Conservation (phyloP, 805 yeast genomes). For the Myxozyma monticola region DNA sequence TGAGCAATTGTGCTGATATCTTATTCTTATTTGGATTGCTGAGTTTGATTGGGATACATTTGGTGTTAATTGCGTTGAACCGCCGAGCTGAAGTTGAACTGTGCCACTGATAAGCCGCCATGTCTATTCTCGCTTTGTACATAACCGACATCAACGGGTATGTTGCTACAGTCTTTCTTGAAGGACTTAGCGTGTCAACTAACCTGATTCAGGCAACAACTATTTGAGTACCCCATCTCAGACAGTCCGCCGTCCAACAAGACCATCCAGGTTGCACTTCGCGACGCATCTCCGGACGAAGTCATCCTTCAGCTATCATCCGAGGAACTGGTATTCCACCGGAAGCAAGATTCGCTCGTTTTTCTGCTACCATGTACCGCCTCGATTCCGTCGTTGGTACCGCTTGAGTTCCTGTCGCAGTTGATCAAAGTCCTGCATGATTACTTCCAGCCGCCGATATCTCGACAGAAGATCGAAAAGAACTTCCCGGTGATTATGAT, state of each 20-base stretch:
- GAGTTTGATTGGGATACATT: no score
- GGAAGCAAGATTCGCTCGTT: slow-evolving; percentile 32
- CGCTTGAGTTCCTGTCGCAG: slow-evolving; percentile 53
- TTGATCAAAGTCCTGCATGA: slow-evolving; percentile 55
- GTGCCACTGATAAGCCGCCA: no score
- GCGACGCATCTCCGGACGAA: slow-evolving; percentile 10
- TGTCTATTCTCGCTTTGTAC: slow-evolving; percentile 43
- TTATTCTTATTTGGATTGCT: no score
- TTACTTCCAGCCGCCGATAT: slow-evolving; percentile 54
- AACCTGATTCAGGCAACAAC: slow-evolving; percentile 36
- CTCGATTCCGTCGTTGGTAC: slow-evolving; percentile 51
- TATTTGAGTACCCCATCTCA: slow-evolving; percentile 43
- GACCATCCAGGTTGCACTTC: slow-evolving; percentile 34
- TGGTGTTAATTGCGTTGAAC: no score
- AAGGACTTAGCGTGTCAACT: background rate
- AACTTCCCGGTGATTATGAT: slow-evolving; percentile 71
- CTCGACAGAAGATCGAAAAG: slow-evolving; percentile 48
- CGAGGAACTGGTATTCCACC: slow-evolving; percentile 37
- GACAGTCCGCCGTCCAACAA: slow-evolving; percentile 40
- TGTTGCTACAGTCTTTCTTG: slow-evolving; percentile 20
- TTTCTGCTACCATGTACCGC: slow-evolving; percentile 38
- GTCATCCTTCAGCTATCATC: slow-evolving; percentile 33
- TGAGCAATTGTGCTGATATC: no score
- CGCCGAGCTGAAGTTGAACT: no score
- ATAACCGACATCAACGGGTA: slow-evolving; percentile 46